Conservation (phyloP, 805 yeast genomes). For the Geotrichum ghanense region DNA sequence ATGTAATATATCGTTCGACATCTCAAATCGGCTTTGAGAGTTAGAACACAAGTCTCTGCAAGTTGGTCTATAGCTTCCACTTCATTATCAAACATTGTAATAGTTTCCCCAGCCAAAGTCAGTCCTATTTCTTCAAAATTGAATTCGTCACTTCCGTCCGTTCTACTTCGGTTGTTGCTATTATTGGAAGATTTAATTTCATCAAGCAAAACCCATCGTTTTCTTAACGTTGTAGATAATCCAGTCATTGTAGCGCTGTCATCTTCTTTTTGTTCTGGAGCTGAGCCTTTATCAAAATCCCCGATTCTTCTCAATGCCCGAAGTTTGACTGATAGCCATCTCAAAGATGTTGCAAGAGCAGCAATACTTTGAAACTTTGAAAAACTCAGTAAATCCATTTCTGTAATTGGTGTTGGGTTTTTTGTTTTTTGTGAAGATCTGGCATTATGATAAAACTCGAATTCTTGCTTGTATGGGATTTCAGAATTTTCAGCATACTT, state of each 20-base stretch:
- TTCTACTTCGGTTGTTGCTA: conserved; percentile 4
- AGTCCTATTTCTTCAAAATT: conserved; percentile 9
- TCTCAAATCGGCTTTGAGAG: conserved; percentile 48
- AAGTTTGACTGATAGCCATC: conserved; percentile 52
- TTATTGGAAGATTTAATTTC: conserved; percentile 7
- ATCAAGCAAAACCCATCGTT: conserved; percentile 25
- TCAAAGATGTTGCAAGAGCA: conserved; percentile 40
- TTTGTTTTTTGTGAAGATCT: conserved; percentile 11
- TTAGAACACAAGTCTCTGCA: conserved; percentile 24
- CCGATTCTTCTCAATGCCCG: conserved; percentile 39
- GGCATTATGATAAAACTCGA: conserved; percentile 12
- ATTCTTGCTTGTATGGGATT: conserved; percentile 12
- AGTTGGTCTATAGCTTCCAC: conserved; percentile 17
- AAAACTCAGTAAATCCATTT: conserved; percentile 44
- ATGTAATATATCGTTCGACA: conserved; percentile 41
- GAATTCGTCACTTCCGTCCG: conserved; percentile 2
- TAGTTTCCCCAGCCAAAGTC: conserved; percentile 15
- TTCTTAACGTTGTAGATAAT: conserved; percentile 14
- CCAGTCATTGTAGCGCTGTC: conserved; percentile 4
- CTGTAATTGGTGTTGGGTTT: conserved; percentile 20
- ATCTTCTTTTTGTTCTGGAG: conserved; percentile 4
- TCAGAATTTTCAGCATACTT: conserved; percentile 1
- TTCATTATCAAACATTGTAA: conserved; percentile 21
- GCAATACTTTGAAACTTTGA: conserved; percentile 41
- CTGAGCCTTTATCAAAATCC: conserved; percentile 7